These are phyloP conservation scores for Ananas comosus DNA, from an alignment of 176 grass and related monocot species.

Conservation along the genomic window DNA sequence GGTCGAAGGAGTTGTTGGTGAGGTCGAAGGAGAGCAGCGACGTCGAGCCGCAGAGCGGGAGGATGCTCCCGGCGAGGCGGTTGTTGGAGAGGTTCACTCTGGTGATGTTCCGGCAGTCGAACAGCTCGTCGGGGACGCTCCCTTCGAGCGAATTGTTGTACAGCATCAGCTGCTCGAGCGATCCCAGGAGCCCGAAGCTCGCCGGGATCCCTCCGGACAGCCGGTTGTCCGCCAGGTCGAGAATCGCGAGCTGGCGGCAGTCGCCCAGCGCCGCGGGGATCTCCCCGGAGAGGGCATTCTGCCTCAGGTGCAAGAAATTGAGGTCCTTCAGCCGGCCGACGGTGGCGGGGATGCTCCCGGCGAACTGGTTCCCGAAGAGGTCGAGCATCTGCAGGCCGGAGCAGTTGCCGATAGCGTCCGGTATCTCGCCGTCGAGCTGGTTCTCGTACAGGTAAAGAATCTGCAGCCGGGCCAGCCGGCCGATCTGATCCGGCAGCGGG, in stretches of 20 bases:
- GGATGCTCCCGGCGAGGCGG: slow-evolving; percentile 53
- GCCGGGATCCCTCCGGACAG: slow-evolving; percentile 51
- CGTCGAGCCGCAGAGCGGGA: slow-evolving; percentile 61
- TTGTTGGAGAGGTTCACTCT: slow-evolving; percentile 91
- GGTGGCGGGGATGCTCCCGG: slow-evolving; percentile 56
- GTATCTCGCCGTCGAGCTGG: slow-evolving; percentile 60
- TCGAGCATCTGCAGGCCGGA: slow-evolving; percentile 64
- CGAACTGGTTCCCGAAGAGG: slow-evolving; percentile 77
- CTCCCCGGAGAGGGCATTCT: slow-evolving; percentile 64
- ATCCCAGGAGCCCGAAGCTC: slow-evolving; percentile 48
- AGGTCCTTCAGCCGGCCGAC: slow-evolving; percentile 59
- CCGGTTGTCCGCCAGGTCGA: slow-evolving; percentile 78
- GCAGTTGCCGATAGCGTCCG: slow-evolving; percentile 66
- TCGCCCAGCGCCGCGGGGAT: slow-evolving; percentile 59
- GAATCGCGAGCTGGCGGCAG: slow-evolving; percentile 42
- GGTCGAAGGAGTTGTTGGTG: slow-evolving; percentile 66
- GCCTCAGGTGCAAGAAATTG: slow-evolving; percentile 57
- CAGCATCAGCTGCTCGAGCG: slow-evolving; percentile 84
- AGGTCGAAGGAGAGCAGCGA: slow-evolving; percentile 71
- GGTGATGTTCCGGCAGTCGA: slow-evolving; percentile 89
- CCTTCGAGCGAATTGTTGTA: slow-evolving; percentile 95
- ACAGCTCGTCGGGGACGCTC: slow-evolving; percentile 63
- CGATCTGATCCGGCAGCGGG: slow-evolving; percentile 43
- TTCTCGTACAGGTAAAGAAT: slow-evolving; percentile 80
- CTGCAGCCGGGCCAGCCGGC: slow-evolving; percentile 45